These are phyloP conservation scores for Aspergillus luchuensis DNA, from an alignment of 2,329 filamentous ascomycete genomes.

Conservation along the genomic window DNA sequence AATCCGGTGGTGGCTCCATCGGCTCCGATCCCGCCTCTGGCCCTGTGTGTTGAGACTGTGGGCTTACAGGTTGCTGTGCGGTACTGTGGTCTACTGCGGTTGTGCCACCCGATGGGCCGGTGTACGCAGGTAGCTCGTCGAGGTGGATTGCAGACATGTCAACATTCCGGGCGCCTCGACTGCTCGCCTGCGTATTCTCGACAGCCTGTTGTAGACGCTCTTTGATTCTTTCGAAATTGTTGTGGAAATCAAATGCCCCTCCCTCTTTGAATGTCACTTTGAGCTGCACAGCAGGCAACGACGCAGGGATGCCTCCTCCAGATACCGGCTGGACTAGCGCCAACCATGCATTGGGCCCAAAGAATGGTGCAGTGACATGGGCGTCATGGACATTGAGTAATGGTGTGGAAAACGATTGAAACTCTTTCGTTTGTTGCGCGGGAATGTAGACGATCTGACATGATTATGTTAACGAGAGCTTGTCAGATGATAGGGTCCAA, in stretches of 20 bases:
- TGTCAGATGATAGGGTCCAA: not conserved
- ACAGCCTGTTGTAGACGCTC: slow-evolving; percentile 80
- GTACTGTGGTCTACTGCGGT: slow-evolving; percentile 6
- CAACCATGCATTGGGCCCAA: slow-evolving; percentile 89
- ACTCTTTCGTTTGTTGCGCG: slow-evolving; percentile 62
- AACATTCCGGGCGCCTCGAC: slow-evolving; percentile 50
- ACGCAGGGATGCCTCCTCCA: slow-evolving; percentile 77
- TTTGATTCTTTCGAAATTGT: slow-evolving; percentile 78
- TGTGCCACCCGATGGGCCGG: slow-evolving; percentile 55
- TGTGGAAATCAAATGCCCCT: slow-evolving; percentile 89
- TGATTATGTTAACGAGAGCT: slow-evolving; percentile 12
- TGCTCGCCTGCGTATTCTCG: slow-evolving; percentile 52
- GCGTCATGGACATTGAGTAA: slow-evolving; percentile 86
- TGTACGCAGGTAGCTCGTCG: slow-evolving; percentile 87
- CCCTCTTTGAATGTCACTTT: slow-evolving; percentile 92
- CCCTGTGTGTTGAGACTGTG: slow-evolving; percentile 25
- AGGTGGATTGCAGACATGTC: slow-evolving; percentile 69
- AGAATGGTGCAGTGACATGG: slow-evolving; percentile 84
- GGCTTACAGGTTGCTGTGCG: slow-evolving; percentile 13
- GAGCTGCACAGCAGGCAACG: slow-evolving; percentile 72
- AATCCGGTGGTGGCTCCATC: slow-evolving; percentile 81
- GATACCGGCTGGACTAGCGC: slow-evolving; percentile 77
- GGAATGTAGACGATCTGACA: slow-evolving; percentile 84
- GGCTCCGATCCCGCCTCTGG: slow-evolving; percentile 43
- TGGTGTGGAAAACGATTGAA: slow-evolving; percentile 87